Conservation (phyloP, 176 grass and related monocot species). For the Tillandsia fasciculata region DNA sequence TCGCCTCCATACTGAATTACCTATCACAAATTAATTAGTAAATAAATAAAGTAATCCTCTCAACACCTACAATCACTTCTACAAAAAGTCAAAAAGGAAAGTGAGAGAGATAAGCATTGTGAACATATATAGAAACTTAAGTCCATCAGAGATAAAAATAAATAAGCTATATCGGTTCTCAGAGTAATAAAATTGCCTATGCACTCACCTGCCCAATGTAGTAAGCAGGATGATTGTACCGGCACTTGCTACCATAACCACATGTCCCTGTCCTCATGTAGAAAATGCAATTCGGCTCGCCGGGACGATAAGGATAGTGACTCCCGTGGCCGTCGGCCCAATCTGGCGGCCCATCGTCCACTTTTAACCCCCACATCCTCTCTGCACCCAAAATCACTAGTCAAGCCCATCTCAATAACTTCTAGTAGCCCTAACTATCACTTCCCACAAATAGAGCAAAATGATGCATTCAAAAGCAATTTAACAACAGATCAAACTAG, state of each 20-base stretch:
- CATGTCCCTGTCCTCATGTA: constrained; percentile 32
- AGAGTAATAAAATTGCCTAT: neutral
- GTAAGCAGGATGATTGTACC: constrained; percentile 33
- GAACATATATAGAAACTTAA: neutral
- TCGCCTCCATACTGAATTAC: constrained; percentile 22
- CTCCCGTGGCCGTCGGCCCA: constrained; percentile 2
- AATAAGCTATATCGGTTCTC: neutral
- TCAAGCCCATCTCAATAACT: neutral
- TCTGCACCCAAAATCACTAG: constrained; percentile 27
- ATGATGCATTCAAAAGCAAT: no score
- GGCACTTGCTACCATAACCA: constrained; percentile 36
- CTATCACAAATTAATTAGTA: constrained; percentile 11
- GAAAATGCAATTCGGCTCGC: constrained; percentile 32
- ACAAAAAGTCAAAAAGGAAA: neutral
- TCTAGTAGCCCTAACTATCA: no score
- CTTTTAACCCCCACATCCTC: constrained; percentile 18
- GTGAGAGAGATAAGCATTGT: neutral
- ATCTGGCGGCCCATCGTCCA: constrained; percentile 17
- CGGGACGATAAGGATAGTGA: constrained; percentile 30
- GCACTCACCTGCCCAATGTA: constrained; percentile 13
- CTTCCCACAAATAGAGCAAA: no score
- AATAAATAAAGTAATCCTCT: neutral
- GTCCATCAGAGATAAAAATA: neutral
- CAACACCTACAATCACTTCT: neutral
- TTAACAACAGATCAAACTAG: no score